Base-by-base conservation (phyloP, 768 basidiomycete species). In the Dictyophora rubrovolvata region DNA sequence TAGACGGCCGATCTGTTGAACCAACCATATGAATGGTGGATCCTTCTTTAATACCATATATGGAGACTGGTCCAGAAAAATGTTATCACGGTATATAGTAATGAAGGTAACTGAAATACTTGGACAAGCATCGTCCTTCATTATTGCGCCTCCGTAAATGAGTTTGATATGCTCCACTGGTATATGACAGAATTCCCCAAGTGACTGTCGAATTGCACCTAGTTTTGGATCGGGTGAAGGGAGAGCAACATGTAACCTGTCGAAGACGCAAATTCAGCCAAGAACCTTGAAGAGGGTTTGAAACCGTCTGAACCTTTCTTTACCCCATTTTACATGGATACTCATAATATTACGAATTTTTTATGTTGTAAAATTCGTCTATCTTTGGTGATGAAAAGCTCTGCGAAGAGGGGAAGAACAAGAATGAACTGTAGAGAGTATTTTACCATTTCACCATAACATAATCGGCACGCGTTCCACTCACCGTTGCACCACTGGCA, bases 111-210 rank as follows among this genome's bases (percentile, higher is more conserved):
- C 51, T 42, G 68, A 79, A 73, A 63, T 62, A 87, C 85, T 72
- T 50, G 85, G 79, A 8, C 82, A 79, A 60, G 73, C 68, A 68
- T 93, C 85, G 68, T 95, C 91, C 64, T 85, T 87, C 80, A 97
- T 87, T 70, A 96, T 81, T 1, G 90, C 93, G 42, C 95, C 95
- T 50, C 87, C 82, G 73, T 88, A 85, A 63, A 98, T 83, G 66
- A 98, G 79, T 69, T 93, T 91, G 79, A 96, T 90, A 28, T 80
- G 79, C 63, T 78, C 66, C 28, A 72, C 69, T 0, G 86, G 81
- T 12, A 97, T 78, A 56, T 84, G 84, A 1, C 89, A 93, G 66
- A 86, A 82, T 5, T 84, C 78, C 14, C 89, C 85, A 54, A 96
- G 73, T 20, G 79, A 75, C 3, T 75, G 64, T 42, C 87, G 79